These are phyloP conservation scores for Sicyos edulis DNA, from an alignment of 306 rosid species.

Conservation along the genomic window DNA sequence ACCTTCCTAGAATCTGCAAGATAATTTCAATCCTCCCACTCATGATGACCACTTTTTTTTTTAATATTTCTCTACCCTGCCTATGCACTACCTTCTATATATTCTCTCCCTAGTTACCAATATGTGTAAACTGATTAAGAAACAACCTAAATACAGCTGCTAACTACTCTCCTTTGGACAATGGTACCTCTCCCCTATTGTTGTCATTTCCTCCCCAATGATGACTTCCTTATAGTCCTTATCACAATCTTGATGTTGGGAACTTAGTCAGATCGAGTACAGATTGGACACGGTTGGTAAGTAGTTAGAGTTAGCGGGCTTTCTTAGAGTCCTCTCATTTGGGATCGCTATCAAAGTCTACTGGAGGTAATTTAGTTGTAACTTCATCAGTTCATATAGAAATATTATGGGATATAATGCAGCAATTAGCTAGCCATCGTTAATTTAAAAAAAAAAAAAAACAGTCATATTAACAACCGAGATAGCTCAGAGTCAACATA, in stretches of 20 bases:
- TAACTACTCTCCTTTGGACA: not conserved
- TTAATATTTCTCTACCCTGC: not conserved
- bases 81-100: not conserved
- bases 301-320: not conserved
- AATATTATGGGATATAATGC: not conserved
- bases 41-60: not conserved
- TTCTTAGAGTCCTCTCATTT: not conserved
- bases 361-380: not conserved
- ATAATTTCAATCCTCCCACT: not conserved
- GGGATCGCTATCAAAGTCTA: not conserved
- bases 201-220: not conserved
- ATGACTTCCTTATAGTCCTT: not conserved
- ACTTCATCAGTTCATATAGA: not conserved
- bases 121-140: not conserved
- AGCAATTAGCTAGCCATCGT: not conserved
- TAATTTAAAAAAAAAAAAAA: not conserved
- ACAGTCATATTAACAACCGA: not conserved
- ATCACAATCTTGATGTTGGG: not conserved
- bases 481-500: not conserved
- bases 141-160: not conserved
- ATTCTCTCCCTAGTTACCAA: not conserved
- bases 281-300: not conserved
- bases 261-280: not conserved
- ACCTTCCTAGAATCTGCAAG: not conserved
- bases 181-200: not conserved